These are phyloP conservation scores for Lasiosphaeria ovina DNA, from an alignment of 495 filamentous ascomycete species.

Conservation along the genomic window DNA sequence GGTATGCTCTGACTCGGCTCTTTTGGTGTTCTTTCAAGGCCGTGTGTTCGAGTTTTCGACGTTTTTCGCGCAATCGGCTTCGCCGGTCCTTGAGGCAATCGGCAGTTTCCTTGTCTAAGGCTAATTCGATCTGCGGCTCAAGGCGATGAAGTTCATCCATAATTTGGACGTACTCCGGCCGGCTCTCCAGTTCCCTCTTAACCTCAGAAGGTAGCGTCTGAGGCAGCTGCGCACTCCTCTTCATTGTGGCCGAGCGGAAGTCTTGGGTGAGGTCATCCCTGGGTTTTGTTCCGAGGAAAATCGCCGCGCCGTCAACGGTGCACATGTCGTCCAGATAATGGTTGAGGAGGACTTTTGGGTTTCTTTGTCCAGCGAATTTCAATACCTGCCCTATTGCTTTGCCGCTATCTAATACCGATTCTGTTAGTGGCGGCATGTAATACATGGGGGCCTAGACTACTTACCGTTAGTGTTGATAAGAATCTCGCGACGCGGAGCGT, in stretches of 20 bases:
- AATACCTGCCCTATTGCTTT: background rate
- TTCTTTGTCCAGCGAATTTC: slow-evolving; percentile 2
- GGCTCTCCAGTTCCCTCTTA: background rate
- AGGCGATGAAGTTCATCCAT: background rate
- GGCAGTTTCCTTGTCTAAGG: background rate
- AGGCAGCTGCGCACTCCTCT: background rate
- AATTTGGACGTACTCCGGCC: background rate
- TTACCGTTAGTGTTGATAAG: background rate
- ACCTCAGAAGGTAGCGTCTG: background rate
- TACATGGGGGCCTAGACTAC: background rate
- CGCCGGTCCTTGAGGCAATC: background rate
- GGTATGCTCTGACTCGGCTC: background rate
- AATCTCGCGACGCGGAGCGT: background rate
- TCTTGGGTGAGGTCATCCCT: background rate
- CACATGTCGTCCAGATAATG: slow-evolving; percentile 1
- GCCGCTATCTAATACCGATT: background rate
- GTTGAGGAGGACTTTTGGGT: background rate
- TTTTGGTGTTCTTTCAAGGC: background rate
- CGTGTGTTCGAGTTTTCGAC: background rate
- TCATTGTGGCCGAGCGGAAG: background rate
- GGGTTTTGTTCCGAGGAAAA: background rate
- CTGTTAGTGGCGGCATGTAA: background rate
- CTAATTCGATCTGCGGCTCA: background rate
- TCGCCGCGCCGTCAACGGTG: background rate
- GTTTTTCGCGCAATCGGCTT: background rate